These are phyloP conservation scores for Cordyceps cateniannulata DNA, from an alignment of 2,329 filamentous ascomycete species.

Conservation along the genomic window DNA sequence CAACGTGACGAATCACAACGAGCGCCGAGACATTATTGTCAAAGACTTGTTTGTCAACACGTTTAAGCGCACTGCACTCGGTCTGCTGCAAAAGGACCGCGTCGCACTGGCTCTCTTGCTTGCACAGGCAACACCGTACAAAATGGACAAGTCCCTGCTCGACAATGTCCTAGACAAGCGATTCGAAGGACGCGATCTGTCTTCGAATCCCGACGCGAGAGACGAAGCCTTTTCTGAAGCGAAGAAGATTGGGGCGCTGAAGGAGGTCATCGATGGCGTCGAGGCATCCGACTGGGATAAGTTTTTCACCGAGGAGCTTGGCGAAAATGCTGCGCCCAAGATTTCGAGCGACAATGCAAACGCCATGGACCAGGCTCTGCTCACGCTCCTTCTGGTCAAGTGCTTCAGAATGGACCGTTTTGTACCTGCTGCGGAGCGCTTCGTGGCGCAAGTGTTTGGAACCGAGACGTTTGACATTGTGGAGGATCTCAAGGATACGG, in stretches of 20 bases:
- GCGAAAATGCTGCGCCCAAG: conserved; percentile 74
- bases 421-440: conserved; percentile 86
- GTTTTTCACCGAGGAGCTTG: conserved; percentile 80
- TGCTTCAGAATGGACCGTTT: conserved; percentile 93
- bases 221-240: conserved; percentile 65
- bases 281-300: conserved; percentile 63
- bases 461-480: conserved; percentile 73
- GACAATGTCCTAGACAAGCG: conserved; percentile 78
- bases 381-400: conserved; percentile 85
- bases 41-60: conserved; percentile 85
- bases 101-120: conserved; percentile 93
- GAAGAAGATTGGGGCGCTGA: conserved; percentile 65
- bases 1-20: conserved; percentile 66
- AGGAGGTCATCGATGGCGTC: conserved; percentile 60
- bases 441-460: conserved; percentile 81
- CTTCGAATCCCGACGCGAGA: conserved; percentile 55
- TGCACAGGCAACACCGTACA: conserved; percentile 90
- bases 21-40: conserved; percentile 82
- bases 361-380: conserved; percentile 67
- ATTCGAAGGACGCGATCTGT: conserved; percentile 71
- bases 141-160: conserved; percentile 86
- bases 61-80: conserved; percentile 89
- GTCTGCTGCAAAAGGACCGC: conserved; percentile 86
- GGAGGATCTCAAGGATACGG: conserved; percentile 79
- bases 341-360: conserved; percentile 61